phyloP scores from a whole-genome alignment of 2,329 filamentous ascomycete genomes.

The Fusarium temperatum region DNA sequence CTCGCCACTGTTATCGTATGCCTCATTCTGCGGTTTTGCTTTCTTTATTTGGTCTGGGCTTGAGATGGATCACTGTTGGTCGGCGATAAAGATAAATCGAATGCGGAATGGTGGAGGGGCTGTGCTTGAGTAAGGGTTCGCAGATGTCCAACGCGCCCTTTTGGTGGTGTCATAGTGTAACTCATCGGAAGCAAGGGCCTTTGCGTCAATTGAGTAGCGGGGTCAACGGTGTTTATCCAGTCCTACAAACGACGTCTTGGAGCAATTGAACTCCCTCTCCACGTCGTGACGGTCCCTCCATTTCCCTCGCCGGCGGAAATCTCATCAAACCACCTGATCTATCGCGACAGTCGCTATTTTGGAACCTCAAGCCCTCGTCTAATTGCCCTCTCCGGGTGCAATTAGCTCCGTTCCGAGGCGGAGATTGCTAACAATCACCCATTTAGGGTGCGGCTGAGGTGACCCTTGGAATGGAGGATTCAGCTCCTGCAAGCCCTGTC shows the following conservation, averaged over 20 bases:
- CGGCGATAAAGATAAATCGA: fast-evolving
- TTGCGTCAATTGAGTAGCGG: background rate
- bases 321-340: background rate
- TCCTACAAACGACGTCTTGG: fast-evolving
- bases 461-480: background rate
- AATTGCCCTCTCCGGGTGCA: fast-evolving
- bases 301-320: fast-evolving
- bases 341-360: background rate
- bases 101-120: background rate
- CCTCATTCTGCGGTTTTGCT: background rate
- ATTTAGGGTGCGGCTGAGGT: background rate
- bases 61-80: fast-evolving
- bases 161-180: background rate
- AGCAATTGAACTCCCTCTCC: background rate
- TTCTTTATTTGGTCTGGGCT: background rate
- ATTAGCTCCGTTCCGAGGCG: background rate
- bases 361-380: too few relatives aligned
- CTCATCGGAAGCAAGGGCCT: background rate
- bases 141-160: background rate
- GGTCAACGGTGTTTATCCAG: background rate
- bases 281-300: background rate
- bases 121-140: background rate
- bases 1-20: background rate
- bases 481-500: background rate
- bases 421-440: background rate